Percentiles rank a stretch among this genome's conserved stretches.
Conservation (phyloP, 1,284 basidiomycete species). For the Caloboletus firmus region DNA sequence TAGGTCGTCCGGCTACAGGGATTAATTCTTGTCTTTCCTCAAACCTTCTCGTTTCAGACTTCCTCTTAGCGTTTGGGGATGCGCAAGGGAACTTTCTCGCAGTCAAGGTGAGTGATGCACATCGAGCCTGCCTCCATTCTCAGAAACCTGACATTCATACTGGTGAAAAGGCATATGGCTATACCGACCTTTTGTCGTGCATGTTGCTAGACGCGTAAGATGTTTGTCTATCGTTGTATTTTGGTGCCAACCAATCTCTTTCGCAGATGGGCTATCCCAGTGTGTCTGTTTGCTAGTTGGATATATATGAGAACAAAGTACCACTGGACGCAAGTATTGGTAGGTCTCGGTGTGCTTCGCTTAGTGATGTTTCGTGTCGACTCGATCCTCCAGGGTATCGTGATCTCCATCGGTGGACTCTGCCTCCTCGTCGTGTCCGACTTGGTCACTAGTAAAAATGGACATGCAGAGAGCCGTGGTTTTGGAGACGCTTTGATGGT, state of each 20-base stretch:
- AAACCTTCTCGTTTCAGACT: slow-evolving; percentile 45
- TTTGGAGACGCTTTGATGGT: slow-evolving; percentile 85
- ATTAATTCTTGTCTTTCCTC: background rate
- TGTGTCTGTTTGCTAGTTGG: slow-evolving; percentile 78
- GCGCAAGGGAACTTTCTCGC: slow-evolving; percentile 83
- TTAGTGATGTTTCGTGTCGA: background rate
- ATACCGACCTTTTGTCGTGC: slow-evolving; percentile 81
- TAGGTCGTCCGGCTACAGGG: slow-evolving; percentile 35
- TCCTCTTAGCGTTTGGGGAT: slow-evolving; percentile 74
- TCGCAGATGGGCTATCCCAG: slow-evolving; percentile 77
- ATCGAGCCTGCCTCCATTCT: background rate
- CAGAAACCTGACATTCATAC: background rate
- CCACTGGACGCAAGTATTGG: slow-evolving; percentile 78
- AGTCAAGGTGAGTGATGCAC: slow-evolving; percentile 53
- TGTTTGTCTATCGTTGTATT: background rate
- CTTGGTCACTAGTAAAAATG: slow-evolving; percentile 66
- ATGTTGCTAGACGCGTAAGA: slow-evolving; percentile 83
- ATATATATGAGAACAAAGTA: slow-evolving; percentile 77
- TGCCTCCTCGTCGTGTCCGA: slow-evolving; percentile 76
- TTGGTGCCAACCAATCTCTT: slow-evolving; percentile 9
- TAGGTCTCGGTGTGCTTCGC: slow-evolving; percentile 30
- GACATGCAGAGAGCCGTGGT: slow-evolving; percentile 56
- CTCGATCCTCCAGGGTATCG: slow-evolving; percentile 52
- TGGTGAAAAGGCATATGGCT: slow-evolving; percentile 63
- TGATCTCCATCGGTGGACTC: slow-evolving; percentile 71